phyloP scores from a whole-genome alignment of 2,329 filamentous ascomycete species.

The Teratosphaeria nubilosa region DNA sequence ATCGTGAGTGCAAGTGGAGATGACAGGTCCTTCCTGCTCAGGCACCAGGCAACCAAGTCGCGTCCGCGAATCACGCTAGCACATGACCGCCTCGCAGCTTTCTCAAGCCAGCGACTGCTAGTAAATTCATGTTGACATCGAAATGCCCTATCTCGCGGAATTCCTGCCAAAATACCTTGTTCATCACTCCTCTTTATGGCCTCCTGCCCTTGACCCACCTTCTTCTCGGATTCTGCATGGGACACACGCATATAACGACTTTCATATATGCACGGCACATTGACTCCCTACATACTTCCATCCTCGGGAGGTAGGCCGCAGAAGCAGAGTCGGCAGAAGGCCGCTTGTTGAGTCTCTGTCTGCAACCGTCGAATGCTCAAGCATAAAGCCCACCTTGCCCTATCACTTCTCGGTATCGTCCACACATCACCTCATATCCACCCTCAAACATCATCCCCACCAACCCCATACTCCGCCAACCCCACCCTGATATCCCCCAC shows the following conservation, averaged over 20 bases:
- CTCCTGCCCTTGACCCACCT: neutral
- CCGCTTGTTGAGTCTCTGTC: no score
- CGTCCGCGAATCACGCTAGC: neutral
- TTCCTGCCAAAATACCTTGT: neutral
- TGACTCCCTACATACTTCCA: neutral
- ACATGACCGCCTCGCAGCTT: neutral
- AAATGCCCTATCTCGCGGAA: no score
- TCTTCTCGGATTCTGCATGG: neutral
- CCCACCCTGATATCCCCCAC: slow-evolving; percentile 69
- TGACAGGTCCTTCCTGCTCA: neutral
- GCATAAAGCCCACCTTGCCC: neutral
- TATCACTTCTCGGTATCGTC: neutral
- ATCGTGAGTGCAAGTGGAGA: no score
- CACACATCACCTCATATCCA: neutral
- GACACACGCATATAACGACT: neutral
- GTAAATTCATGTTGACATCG: no score
- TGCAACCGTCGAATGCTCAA: neutral
- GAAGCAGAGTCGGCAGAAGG: no score
- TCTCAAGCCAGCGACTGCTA: neutral
- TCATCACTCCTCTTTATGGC: neutral
- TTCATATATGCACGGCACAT: neutral
- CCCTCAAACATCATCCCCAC: slow-evolving; percentile 5
- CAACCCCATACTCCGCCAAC: slow-evolving; percentile 14
- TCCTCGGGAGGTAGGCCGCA: no score
- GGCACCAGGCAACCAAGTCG: neutral